Evolutionary conservation across 176 grass and related monocot genomes (phyloP).

Genomic region (Rhipidocladum racemiflorum): DNA sequence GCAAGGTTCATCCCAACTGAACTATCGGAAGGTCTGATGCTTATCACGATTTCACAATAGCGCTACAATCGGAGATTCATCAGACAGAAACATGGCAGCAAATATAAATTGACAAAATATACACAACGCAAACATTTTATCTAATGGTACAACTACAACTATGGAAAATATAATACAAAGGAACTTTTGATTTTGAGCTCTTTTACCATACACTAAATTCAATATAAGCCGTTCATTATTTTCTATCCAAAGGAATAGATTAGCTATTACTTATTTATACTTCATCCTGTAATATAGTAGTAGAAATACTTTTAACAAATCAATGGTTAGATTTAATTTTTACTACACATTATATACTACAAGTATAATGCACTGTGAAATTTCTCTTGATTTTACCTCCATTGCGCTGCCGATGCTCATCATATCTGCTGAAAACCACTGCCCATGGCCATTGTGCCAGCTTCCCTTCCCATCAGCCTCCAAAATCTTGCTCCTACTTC

Average conservation of each 20-base stretch:
- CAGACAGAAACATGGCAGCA: neutral
- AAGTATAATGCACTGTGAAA: no score
- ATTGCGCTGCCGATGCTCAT: conserved; percentile 37
- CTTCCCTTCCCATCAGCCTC: conserved; percentile 39
- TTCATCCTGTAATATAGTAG: no score
- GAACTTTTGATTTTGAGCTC: neutral
- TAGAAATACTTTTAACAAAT: no score
- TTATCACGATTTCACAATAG: neutral
- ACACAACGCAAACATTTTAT: neutral
- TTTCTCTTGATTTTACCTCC: conserved; percentile 41
- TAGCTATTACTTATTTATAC: no score
- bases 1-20: neutral
- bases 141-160: neutral
- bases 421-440: conserved; percentile 23
- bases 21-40: neutral
- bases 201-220: no score
- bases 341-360: no score
- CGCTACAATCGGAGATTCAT: neutral
- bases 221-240: no score
- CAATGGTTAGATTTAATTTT: no score
- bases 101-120: neutral
- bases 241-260: no score
- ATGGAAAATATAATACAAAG: neutral
- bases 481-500: conserved; percentile 33
- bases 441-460: conserved; percentile 10